phyloP scores from a whole-genome alignment of 208 protist genomes.

The Crithidia fasciculata region DNA sequence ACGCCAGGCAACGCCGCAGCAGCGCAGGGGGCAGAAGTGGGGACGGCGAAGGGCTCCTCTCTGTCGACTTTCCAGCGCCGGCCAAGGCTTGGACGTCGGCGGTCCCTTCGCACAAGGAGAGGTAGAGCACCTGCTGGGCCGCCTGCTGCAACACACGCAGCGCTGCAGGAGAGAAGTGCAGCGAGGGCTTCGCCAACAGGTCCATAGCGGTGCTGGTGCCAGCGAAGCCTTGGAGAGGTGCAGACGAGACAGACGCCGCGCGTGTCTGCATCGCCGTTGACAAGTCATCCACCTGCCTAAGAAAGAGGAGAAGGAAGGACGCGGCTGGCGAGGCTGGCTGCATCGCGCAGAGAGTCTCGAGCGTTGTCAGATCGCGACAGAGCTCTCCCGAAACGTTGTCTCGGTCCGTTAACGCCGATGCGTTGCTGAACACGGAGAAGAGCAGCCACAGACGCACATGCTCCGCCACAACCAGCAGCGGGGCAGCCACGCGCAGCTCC shows the following conservation, averaged over 20 bases:
- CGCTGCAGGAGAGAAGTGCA: conserved; percentile 24
- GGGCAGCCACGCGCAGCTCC: conserved; percentile 14
- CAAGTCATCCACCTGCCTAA: conserved; percentile 44
- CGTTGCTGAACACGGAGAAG: conserved; percentile 7
- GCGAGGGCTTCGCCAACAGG: conserved; percentile 42
- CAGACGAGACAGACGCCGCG: not conserved
- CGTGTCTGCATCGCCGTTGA: conserved; percentile 21
- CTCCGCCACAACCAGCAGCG: not conserved
- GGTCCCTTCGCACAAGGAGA: conserved; percentile 60
- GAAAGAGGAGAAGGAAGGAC: conserved; percentile 21
- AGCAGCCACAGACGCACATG: conserved; percentile 28
- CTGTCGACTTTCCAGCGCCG: not conserved
- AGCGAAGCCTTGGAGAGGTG: not conserved
- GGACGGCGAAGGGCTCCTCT: not conserved
- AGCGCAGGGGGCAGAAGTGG: conserved; percentile 5
- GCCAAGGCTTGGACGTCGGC: conserved; percentile 6
- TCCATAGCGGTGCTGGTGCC: conserved; percentile 34
- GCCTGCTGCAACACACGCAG: conserved; percentile 53
- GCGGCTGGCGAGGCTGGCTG: not conserved
- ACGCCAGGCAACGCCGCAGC: conserved; percentile 29
- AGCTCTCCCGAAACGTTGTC: conserved; percentile 23
- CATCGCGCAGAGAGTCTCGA: conserved; percentile 35
- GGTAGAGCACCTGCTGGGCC: conserved; percentile 45
- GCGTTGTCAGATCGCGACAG: conserved; percentile 49
- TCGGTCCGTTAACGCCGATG: not conserved